Percentiles rank a stretch among this genome's conserved stretches.
Conservation (phyloP, 139 green algal species). For the Gonium pectorale region DNA sequence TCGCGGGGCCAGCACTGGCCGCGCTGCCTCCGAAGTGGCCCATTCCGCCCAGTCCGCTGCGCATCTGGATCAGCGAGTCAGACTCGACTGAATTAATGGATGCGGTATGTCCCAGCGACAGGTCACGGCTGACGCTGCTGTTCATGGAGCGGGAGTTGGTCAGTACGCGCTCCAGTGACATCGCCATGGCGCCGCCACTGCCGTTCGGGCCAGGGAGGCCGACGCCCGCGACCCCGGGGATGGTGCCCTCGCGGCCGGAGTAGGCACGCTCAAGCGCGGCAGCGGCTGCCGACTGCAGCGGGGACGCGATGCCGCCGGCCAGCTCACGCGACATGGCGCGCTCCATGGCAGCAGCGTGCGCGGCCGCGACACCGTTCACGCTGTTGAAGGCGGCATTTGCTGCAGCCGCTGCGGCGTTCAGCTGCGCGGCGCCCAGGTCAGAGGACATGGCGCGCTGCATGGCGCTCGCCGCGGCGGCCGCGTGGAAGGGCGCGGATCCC, state of each 20-base stretch:
- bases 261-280: background rate
- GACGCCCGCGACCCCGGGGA: background rate
- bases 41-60: background rate
- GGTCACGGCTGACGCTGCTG: background rate
- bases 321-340: conserved; percentile 15
- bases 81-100: conserved; percentile 24
- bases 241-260: background rate
- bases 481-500: background rate
- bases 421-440: background rate
- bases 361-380: background rate
- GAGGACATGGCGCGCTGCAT: conserved; percentile 16
- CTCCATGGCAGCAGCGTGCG: conserved; percentile 24
- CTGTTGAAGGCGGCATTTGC: background rate
- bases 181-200: background rate
- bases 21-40: too few relatives aligned
- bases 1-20: too few relatives aligned
- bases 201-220: background rate
- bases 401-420: conserved; percentile 1
- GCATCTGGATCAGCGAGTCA: conserved; percentile 35
- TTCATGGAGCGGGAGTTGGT: background rate
- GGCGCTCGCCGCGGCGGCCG: background rate
- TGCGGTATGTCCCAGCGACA: background rate
- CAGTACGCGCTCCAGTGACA: background rate
- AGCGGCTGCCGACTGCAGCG: conserved; percentile 7
- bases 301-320: background rate